A percentile compares a stretch with the other conserved stretches of the same genome.
Conservation (phyloP, 2,329 filamentous ascomycete genomes). For the Botryosphaeria dothidea region DNA sequence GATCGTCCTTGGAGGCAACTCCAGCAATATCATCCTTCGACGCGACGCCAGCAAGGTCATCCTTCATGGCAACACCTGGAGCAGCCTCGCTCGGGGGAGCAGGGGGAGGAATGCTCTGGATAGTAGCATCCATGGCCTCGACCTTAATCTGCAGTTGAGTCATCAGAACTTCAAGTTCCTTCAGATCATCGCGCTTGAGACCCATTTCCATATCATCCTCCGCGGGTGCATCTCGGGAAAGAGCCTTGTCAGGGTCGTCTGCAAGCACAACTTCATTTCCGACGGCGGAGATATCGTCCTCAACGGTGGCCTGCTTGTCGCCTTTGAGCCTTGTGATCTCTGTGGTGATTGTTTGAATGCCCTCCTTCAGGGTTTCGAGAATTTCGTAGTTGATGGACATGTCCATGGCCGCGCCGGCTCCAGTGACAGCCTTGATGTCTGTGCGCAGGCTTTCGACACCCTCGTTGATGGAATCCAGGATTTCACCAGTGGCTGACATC, state of each 20-base stretch:
- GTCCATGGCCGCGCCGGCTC: constrained; percentile 73
- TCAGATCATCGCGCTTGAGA: constrained; percentile 72
- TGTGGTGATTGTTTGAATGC: constrained; percentile 70
- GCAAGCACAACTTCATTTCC: constrained; percentile 61
- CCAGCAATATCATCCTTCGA: constrained; percentile 51
- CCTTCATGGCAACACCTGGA: constrained; percentile 42
- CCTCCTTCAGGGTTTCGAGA: constrained; percentile 81
- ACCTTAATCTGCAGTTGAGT: constrained; percentile 82
- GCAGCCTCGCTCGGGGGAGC: constrained; percentile 42
- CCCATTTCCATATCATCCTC: constrained; percentile 39
- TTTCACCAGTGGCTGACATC: constrained; percentile 56
- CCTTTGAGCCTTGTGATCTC: constrained; percentile 81
- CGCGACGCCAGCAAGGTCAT: constrained; percentile 50
- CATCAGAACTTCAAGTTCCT: constrained; percentile 81
- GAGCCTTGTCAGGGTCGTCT: constrained; percentile 48
- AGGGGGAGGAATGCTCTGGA: constrained; percentile 46
- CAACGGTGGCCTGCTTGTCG: constrained; percentile 40
- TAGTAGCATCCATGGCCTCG: constrained; percentile 67
- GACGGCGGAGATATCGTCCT: constrained; percentile 53
- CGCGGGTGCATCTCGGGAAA: constrained; percentile 39
- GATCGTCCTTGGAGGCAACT: constrained; percentile 37
- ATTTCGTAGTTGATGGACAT: constrained; percentile 87
- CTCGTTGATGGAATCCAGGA: constrained; percentile 63
- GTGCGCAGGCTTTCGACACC: constrained; percentile 74
- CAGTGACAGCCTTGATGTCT: constrained; percentile 68